Evolutionary conservation across 2,329 filamentous ascomycete genomes (phyloP).

Genomic region (Penicillium aurantiogriseum): DNA sequence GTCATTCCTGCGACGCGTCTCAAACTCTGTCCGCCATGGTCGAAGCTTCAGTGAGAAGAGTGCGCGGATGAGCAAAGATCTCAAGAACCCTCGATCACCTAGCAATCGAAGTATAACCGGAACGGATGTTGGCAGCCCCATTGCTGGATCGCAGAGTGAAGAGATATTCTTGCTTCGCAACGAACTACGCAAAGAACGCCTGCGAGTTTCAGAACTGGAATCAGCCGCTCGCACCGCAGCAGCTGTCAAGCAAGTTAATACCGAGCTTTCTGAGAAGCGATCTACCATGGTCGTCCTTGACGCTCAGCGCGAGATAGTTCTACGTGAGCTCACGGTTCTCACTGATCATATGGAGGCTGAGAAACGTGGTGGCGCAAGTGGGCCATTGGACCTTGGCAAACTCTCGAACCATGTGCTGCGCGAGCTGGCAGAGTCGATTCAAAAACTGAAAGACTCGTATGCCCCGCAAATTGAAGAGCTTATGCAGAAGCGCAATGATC

Average conservation of each 20-base stretch:
- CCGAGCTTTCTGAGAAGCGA: slow-evolving; percentile 84
- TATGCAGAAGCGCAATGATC: slow-evolving; percentile 78
- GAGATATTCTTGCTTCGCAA: slow-evolving; percentile 65
- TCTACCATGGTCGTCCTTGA: slow-evolving; percentile 94
- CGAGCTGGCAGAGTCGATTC: slow-evolving; percentile 61
- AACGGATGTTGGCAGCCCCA: slow-evolving; percentile 70
- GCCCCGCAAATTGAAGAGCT: slow-evolving; percentile 76
- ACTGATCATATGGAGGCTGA: slow-evolving; percentile 84
- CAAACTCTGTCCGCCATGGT: slow-evolving; percentile 89
- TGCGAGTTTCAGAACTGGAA: slow-evolving; percentile 78
- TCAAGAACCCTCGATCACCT: slow-evolving; percentile 69
- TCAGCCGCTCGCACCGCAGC: slow-evolving; percentile 57
- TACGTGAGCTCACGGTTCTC: slow-evolving; percentile 84
- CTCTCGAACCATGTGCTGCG: slow-evolving; percentile 61
- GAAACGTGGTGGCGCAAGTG: slow-evolving; percentile 75
- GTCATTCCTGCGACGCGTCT: slow-evolving; percentile 82
- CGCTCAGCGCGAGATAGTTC: slow-evolving; percentile 91
- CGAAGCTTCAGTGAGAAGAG: slow-evolving; percentile 75
- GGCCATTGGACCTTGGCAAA: slow-evolving; percentile 74
- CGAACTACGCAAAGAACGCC: slow-evolving; percentile 78
- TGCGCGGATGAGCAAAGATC: slow-evolving; percentile 58
- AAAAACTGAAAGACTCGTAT: slow-evolving; percentile 77
- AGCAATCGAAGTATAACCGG: slow-evolving; percentile 50
- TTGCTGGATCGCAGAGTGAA: slow-evolving; percentile 59
- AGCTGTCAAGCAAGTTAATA: slow-evolving; percentile 74